Evolutionary conservation across 106 monocot species (phyloP).

Genomic region (Dendrobium chrysotoxum): DNA sequence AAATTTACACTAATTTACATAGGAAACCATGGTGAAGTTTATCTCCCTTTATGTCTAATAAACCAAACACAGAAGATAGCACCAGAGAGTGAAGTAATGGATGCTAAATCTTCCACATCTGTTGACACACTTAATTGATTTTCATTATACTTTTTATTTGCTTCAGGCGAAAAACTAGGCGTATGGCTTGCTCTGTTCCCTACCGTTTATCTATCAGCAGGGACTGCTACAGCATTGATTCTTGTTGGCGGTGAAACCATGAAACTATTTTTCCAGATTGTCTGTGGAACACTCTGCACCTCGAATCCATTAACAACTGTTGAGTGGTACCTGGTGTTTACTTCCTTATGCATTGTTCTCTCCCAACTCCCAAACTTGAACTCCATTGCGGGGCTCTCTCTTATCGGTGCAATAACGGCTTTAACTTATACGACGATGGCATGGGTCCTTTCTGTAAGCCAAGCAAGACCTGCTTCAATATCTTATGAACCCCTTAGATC

Average conservation of each 20-base stretch:
- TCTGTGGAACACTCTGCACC: constrained; percentile 71
- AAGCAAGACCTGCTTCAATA: constrained; percentile 50
- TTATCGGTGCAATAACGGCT: constrained; percentile 88
- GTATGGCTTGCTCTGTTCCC: constrained; percentile 87
- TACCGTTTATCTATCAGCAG: constrained; percentile 89
- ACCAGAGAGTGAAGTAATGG: too few relatives aligned
- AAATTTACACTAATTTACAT: too few relatives aligned
- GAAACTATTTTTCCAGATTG: constrained; percentile 93
- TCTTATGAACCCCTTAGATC: constrained; percentile 59
- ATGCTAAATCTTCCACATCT: neutral
- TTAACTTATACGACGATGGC: constrained; percentile 71
- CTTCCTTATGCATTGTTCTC: constrained; percentile 76
- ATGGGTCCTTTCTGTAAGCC: constrained; percentile 93
- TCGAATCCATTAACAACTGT: constrained; percentile 80
- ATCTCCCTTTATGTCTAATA: too few relatives aligned
- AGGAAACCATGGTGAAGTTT: too few relatives aligned
- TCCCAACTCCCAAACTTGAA: constrained; percentile 99
- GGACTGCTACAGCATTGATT: constrained; percentile 90
- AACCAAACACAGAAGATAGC: too few relatives aligned
- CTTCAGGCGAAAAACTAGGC: constrained; percentile 84
- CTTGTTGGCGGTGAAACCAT: constrained; percentile 93
- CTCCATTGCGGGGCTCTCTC: constrained; percentile 90
- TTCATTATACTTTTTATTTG: neutral
- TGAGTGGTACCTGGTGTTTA: constrained; percentile 97
- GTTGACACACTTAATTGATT: neutral